Conservation (phyloP, 2,329 filamentous ascomycete species). For the Zelopaecilomyces penicillatus region DNA sequence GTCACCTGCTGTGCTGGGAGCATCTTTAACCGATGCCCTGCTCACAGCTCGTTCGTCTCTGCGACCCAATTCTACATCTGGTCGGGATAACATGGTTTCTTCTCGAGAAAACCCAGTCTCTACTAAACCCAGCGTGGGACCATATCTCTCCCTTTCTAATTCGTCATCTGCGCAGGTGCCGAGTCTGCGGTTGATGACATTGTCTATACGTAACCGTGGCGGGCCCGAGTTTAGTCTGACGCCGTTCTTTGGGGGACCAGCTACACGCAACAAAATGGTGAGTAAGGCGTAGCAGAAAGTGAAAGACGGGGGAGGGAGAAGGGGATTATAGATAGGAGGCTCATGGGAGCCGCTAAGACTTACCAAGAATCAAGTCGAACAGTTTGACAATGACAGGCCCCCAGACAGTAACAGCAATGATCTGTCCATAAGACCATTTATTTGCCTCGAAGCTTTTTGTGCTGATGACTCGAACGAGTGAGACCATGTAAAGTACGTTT, state of each 20-base stretch:
- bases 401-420: constrained; percentile 32
- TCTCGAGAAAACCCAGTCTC: too few species aligned
- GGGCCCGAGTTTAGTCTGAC: constrained; percentile 27
- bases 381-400: constrained; percentile 31
- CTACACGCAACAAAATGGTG: constrained; percentile 14
- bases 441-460: constrained; percentile 27
- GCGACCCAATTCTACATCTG: too few species aligned
- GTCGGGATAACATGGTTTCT: too few species aligned
- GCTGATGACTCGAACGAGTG: constrained; percentile 27
- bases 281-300: constrained; percentile 8
- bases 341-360: constrained; percentile 14
- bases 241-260: constrained; percentile 30
- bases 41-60: too few species aligned
- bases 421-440: constrained; percentile 30
- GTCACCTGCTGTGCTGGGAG: too few species aligned
- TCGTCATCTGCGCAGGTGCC: constrained; percentile 9
- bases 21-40: too few species aligned
- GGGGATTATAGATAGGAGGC: neutral
- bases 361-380: constrained; percentile 30
- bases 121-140: too few species aligned
- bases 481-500: constrained; percentile 31
- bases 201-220: constrained; percentile 30
- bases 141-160: too few species aligned
- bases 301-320: too few species aligned
- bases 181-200: constrained; percentile 27